Base-by-base conservation (phyloP, 2,329 filamentous ascomycete species). In the Cyphellophora europaea region DNA sequence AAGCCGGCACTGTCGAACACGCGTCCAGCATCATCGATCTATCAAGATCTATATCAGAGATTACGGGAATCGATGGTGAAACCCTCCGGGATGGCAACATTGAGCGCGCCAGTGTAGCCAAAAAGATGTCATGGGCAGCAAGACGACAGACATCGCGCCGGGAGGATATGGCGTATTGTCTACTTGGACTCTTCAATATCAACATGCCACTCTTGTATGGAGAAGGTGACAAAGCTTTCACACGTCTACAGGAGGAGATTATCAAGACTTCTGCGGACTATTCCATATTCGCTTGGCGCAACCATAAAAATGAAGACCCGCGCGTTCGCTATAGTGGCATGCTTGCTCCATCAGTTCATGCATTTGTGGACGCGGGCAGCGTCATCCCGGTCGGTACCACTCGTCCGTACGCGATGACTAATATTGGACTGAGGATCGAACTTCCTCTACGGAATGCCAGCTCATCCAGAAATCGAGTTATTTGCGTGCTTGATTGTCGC, bases 141-240 rank as follows among this genome's bases (percentile, higher is more conserved):
- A 39, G 37, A 11, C 52, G 53, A 12, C 36, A 48, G 3, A 64
- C 62, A 0, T 53, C 48, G 0, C 37, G 55, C 3, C 4, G 36
- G 0, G 64, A 68, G 30, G 66, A 68, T 25, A 53, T 53, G n/a
- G 62, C 62, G 0, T 69, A 68, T 27, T 65, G 54, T 6, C 47
- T 69, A 0, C 40, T 69, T 3, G 65, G 65, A 0, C 52, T 68
- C 0, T 68, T 69, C 17, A 50, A 51, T 1, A 52, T 69, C 15
- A 56, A 61, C 23, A 65, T 69, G 57, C 55, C 63, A 0, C 43
- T 66, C 3, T 33, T 67, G 0, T 69, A 68, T 32, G 65, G 64
- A 1, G 53, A 56, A 27, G 49, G 50, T 5, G 34, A 36, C 6
- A 49, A 44, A 12, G 52, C 52, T 6, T 55, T 54, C 19, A 15